Conservation (phyloP, 1,284 basidiomycete genomes). For the Cutaneotrichosporon cavernicola region DNA sequence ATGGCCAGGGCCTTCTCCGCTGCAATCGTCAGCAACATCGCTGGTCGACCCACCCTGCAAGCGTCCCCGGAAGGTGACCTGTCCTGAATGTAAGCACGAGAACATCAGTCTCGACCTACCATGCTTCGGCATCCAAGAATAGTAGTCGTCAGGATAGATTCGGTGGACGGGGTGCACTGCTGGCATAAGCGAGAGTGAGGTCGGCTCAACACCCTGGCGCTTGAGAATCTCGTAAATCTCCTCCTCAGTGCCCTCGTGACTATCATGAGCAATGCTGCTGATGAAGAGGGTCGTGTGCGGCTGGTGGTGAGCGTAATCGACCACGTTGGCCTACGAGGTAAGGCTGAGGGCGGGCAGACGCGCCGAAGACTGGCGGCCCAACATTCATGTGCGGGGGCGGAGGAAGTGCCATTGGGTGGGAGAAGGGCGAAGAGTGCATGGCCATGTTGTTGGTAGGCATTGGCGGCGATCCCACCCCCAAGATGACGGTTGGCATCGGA, state of each 20-base stretch:
- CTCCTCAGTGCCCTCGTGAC: constrained; percentile 27
- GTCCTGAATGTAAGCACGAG: constrained; percentile 9
- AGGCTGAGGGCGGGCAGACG: constrained; percentile 19
- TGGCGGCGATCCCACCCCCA: too few species aligned
- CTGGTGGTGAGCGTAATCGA: constrained; percentile 7
- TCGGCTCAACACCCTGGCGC: constrained; percentile 28
- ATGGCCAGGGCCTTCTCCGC: constrained; percentile 85
- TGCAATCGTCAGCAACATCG: constrained; percentile 43
- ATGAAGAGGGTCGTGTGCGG: constrained; percentile 30
- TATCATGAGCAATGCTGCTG: constrained; percentile 33
- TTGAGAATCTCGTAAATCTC: constrained; percentile 30
- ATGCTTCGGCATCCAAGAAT: constrained; percentile 44
- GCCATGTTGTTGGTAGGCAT: neutral
- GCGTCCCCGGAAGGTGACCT: constrained; percentile 7
- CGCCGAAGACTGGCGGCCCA: neutral
- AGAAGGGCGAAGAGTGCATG: neutral
- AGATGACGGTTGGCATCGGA: neutral
- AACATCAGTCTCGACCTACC: constrained; percentile 23
- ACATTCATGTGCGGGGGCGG: neutral
- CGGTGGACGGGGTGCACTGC: constrained; percentile 29
- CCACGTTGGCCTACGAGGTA: constrained; percentile 15
- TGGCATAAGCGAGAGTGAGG: constrained; percentile 29
- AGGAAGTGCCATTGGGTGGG: neutral
- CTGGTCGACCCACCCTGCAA: constrained; percentile 16
- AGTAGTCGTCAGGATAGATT: constrained; percentile 38